Percentiles rank a stretch among this genome's conserved stretches.
These are phyloP conservation scores for Vanrija humicola DNA, from an alignment of 1,284 basidiomycete species.

Conservation along the genomic window DNA sequence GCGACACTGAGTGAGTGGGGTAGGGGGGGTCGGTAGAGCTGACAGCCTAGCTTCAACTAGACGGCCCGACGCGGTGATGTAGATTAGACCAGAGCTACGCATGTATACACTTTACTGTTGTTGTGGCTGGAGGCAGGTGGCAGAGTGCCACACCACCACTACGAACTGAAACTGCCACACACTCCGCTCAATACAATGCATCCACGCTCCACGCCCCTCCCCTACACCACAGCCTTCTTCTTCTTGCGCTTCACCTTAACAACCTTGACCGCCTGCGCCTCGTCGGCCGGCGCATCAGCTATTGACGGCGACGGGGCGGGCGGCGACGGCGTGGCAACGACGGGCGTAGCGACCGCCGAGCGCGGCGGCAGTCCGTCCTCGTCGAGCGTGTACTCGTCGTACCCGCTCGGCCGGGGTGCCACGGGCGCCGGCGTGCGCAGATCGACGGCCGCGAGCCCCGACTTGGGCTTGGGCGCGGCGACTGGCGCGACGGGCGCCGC, in stretches of 20 bases:
- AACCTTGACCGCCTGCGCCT: constrained; percentile 42
- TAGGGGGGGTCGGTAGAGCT: too few relatives aligned
- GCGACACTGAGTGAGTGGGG: too few relatives aligned
- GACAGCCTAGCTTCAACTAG: too few relatives aligned
- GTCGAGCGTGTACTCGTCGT: constrained; percentile 56
- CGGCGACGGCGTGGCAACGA: constrained; percentile 44
- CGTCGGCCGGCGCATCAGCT: constrained; percentile 23
- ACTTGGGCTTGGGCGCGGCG: neutral
- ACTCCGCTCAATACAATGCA: neutral
- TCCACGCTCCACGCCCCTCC: neutral
- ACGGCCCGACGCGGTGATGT: too few relatives aligned
- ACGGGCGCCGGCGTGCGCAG: constrained; percentile 6
- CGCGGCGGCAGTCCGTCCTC: constrained; percentile 52
- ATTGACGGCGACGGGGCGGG: constrained; percentile 2
- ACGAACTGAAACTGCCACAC: too few relatives aligned
- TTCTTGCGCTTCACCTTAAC: constrained; percentile 44
- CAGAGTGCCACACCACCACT: too few relatives aligned
- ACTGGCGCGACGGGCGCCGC: constrained; percentile 39
- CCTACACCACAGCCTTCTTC: constrained; percentile 22
- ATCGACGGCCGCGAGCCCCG: constrained; percentile 44
- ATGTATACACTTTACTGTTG: too few relatives aligned
- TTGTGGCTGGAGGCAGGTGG: too few relatives aligned
- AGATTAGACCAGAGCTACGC: too few relatives aligned
- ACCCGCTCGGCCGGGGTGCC: constrained; percentile 36
- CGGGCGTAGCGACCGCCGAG: constrained; percentile 10